A percentile compares a stretch with the other conserved stretches of the same genome.
These are phyloP conservation scores for Erigeron canadensis DNA, from an alignment of 129 eudicot species.

Conservation along the genomic window DNA sequence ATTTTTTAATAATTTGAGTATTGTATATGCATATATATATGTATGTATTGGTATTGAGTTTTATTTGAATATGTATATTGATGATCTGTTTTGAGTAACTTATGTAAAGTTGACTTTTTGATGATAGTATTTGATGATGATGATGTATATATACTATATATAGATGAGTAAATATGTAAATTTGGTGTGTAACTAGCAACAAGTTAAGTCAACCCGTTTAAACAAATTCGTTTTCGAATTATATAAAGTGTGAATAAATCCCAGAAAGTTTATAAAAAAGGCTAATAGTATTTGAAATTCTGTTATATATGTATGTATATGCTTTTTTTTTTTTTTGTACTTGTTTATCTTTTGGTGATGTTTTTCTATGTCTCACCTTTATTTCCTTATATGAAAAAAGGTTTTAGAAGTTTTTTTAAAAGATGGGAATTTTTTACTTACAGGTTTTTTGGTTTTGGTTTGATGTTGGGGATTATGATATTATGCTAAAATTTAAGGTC, in stretches of 20 bases:
- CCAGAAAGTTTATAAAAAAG: conserved; percentile 4
- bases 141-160: background rate
- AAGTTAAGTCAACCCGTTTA: conserved; percentile 14
- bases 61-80: background rate
- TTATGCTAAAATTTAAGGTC: conserved; percentile 30
- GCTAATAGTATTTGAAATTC: conserved; percentile 13
- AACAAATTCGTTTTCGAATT: conserved; percentile 4
- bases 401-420: background rate
- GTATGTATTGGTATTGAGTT: conserved; percentile 6
- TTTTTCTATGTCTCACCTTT: conserved; percentile 2
- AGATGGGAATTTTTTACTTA: conserved; percentile 11
- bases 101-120: conserved; percentile 25
- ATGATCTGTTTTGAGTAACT: conserved; percentile 5
- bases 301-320: conserved; percentile 2
- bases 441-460: conserved; percentile 31
- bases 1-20: conserved; percentile 11
- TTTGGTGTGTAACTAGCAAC: background rate
- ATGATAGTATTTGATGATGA: conserved; percentile 14
- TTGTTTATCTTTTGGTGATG: conserved; percentile 10
- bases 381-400: conserved; percentile 1
- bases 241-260: conserved; percentile 7
- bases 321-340: background rate
- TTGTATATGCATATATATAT: background rate
- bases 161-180: background rate
- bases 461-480: conserved; percentile 12